Evolutionary conservation across 768 basidiomycete species (phyloP).

Genomic region (Mycena leptocephala): DNA sequence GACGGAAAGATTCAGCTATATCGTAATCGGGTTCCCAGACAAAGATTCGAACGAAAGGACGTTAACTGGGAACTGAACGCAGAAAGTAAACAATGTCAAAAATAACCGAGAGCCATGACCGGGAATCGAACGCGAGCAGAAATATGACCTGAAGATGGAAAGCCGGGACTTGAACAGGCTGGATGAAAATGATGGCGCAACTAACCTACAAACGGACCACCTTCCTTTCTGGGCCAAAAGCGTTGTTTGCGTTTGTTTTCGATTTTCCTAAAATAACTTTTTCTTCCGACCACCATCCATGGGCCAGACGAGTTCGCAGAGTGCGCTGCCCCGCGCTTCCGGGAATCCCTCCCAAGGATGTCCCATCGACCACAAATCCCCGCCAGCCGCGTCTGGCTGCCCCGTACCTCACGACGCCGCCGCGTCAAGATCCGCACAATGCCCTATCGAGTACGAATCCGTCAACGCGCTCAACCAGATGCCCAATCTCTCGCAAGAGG

Average conservation of each 20-base stretch:
- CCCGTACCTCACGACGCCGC: slow-evolving; percentile 59
- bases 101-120: too few relatives aligned
- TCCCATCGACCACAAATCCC: slow-evolving; percentile 36
- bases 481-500: slow-evolving; percentile 83
- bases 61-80: too few relatives aligned
- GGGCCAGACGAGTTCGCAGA: slow-evolving; percentile 31
- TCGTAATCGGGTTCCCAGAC: too few relatives aligned
- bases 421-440: slow-evolving; percentile 67
- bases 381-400: slow-evolving; percentile 50
- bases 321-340: not conserved
- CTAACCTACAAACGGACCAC: too few relatives aligned
- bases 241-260: not conserved
- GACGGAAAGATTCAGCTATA: too few relatives aligned
- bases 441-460: slow-evolving; percentile 74
- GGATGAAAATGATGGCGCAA: too few relatives aligned
- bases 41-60: too few relatives aligned
- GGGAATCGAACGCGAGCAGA: too few relatives aligned
- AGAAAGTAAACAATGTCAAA: too few relatives aligned
- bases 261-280: not conserved
- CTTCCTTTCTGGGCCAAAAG: slow-evolving; percentile 5
- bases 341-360: too few relatives aligned
- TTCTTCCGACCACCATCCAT: slow-evolving; percentile 15
- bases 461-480: slow-evolving; percentile 90
- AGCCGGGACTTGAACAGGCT: too few relatives aligned
- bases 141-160: too few relatives aligned